A percentile compares a stretch with the other conserved stretches of the same genome.
These are phyloP conservation scores for Neurospora sp. DNA, from an alignment of 495 filamentous ascomycete genomes.

Conservation along the genomic window DNA sequence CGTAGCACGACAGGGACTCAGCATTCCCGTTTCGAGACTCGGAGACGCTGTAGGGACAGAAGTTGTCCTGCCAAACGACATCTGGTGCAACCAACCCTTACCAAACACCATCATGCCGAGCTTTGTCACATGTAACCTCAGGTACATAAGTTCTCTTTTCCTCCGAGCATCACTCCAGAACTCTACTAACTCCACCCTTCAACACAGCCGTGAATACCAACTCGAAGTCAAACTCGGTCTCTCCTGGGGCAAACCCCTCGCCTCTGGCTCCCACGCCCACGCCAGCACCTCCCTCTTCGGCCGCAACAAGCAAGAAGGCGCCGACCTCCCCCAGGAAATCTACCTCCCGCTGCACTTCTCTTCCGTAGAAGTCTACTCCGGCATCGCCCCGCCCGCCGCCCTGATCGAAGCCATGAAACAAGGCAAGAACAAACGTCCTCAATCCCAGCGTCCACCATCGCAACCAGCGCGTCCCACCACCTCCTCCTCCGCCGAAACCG, in stretches of 20 bases:
- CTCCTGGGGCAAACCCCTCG: slow-evolving; percentile 34
- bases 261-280: not conserved
- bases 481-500: slow-evolving; percentile 17
- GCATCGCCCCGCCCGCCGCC: slow-evolving; percentile 69
- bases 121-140: slow-evolving; percentile 84
- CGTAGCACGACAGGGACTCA: slow-evolving; percentile 54
- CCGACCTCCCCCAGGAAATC: slow-evolving; percentile 51
- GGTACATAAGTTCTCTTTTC: slow-evolving; percentile 14
- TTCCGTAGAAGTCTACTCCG: slow-evolving; percentile 70
- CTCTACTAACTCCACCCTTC: not conserved
- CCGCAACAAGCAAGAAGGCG: slow-evolving; percentile 7
- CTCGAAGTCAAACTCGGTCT: slow-evolving; percentile 74
- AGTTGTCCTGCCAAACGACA: slow-evolving; percentile 47
- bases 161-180: not conserved
- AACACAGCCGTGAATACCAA: slow-evolving; percentile 55
- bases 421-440: slow-evolving; percentile 10
- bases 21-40: slow-evolving; percentile 47
- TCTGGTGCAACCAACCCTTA: slow-evolving; percentile 62
- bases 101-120: slow-evolving; percentile 78
- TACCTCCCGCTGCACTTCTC: slow-evolving; percentile 69
- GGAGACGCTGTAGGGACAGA: slow-evolving; percentile 55
- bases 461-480: slow-evolving; percentile 17
- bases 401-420: slow-evolving; percentile 59
- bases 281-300: slow-evolving; percentile 4
- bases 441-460: slow-evolving; percentile 16